Evolutionary conservation across 768 basidiomycete genomes (phyloP).

Genomic region (Russula compacta): DNA sequence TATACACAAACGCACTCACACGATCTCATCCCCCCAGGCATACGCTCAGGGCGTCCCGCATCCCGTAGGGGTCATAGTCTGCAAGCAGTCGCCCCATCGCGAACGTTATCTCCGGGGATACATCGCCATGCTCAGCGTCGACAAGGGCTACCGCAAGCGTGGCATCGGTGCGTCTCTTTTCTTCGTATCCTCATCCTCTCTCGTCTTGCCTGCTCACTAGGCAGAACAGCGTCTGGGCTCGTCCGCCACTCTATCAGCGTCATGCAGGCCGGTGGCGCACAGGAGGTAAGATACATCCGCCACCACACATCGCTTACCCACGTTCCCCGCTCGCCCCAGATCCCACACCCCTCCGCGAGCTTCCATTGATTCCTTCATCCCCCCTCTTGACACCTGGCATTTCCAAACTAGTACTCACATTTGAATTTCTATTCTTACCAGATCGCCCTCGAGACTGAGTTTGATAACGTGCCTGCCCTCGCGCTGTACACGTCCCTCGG

Average conservation of each 20-base stretch:
- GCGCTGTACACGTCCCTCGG: conserved; percentile 87
- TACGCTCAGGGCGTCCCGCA: conserved; percentile 16
- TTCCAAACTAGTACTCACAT: not conserved
- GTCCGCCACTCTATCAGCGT: conserved; percentile 74
- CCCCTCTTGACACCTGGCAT: not conserved
- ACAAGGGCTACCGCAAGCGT: conserved; percentile 81
- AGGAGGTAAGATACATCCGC: conserved; percentile 53
- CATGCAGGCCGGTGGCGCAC: conserved; percentile 76
- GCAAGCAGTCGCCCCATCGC: conserved; percentile 90
- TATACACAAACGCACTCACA: not conserved
- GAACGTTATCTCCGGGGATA: conserved; percentile 79
- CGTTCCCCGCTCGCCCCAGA: not conserved
- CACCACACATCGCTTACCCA: not conserved
- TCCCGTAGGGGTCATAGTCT: conserved; percentile 89
- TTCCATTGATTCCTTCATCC: conserved; percentile 12
- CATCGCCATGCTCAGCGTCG: conserved; percentile 95
- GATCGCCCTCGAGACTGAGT: conserved; percentile 95
- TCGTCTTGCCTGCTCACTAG: not conserved
- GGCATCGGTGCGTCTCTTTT: conserved; percentile 85
- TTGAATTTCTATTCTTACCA: conserved; percentile 26
- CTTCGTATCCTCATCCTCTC: not conserved
- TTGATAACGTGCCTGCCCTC: conserved; percentile 82
- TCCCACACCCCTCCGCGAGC: conserved; percentile 34
- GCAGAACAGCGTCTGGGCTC: conserved; percentile 35
- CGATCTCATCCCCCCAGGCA: not conserved